Base-by-base conservation (phyloP, 441 rosid genomes). In the Theobroma grandiflorum region DNA sequence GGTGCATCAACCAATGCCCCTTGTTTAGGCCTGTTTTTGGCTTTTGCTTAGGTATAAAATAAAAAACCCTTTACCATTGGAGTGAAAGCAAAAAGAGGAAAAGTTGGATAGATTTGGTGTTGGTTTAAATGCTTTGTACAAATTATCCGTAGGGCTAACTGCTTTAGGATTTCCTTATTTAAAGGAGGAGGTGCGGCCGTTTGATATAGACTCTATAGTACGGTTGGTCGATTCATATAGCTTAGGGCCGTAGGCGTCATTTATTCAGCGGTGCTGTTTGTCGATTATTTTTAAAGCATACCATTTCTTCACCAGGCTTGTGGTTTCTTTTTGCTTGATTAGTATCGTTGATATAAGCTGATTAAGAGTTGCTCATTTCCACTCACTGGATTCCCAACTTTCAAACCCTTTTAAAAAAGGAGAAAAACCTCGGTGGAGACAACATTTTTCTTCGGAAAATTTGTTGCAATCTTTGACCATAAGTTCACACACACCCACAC, bases 1-100 rank as follows among this genome's bases (percentile, higher is more conserved):
- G 11, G 20, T 53, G 6, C 47, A 59, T 74, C 8, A 74, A 74
- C 38, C 66, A 43, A 26, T 55, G 76, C 47, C 64, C 47, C 64
- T n/a, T 55, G 43, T 4, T 33, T 71, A 50, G 35, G 43, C 15
- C 15, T 72, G 45, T 33, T 50, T 72, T 55, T 35, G 47, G 52
- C 12, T 67, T 42, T 43, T 20, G 18, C 31, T 67, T n/a, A 9
- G 53, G 6, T 43, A 9, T 10, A 68, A 20, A 66, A 45, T 8
- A 7, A 10, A 45, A 1, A 45, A 2, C 2, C 8, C 4, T 53
- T 53, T 18, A 4, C 16, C 7, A 2, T 14, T 14, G 20, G 58
- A 3, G 58, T 2, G 58, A 53, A 18, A 53, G 31, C 31, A 18
- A 53, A 64, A 26, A 64, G 7, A 64, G 4, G 18, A 2, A 35